Evolutionary conservation across 345 rosid species (phyloP).

Genomic region (Pseudoturritis turrita): DNA sequence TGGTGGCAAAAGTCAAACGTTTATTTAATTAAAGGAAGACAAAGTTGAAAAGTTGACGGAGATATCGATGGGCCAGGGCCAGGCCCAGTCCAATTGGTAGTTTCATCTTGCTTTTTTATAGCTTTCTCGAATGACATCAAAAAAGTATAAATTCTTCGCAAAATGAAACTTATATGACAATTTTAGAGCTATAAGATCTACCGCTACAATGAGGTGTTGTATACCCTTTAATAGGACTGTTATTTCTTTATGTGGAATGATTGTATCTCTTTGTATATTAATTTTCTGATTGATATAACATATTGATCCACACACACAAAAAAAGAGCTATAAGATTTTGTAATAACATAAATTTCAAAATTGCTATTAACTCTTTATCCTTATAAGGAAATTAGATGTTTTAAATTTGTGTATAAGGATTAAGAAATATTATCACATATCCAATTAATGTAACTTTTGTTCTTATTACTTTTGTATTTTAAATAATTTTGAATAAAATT

Average conservation of each 20-base stretch:
- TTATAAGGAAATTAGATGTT: background rate
- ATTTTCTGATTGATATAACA: too few species aligned
- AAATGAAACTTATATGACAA: too few species aligned
- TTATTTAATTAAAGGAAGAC: background rate
- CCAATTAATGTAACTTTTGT: background rate
- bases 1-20: background rate
- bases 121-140: background rate
- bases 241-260: too few species aligned
- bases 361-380: background rate
- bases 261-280: too few species aligned
- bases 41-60: background rate
- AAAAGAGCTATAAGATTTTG: background rate
- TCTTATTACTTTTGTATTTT: background rate
- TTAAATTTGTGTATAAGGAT: background rate
- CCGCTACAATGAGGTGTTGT: too few species aligned
- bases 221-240: too few species aligned
- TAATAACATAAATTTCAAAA: background rate
- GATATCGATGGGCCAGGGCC: slow-evolving; percentile 6
- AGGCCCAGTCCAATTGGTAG: background rate
- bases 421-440: background rate
- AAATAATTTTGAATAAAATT: background rate
- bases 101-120: background rate
- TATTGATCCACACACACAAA: too few species aligned
- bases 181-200: too few species aligned
- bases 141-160: too few species aligned